Percentiles rank a stretch among this genome's conserved stretches.
phyloP scores from a whole-genome alignment of 2,329 filamentous ascomycete species.

The Trichoderma sp. region DNA sequence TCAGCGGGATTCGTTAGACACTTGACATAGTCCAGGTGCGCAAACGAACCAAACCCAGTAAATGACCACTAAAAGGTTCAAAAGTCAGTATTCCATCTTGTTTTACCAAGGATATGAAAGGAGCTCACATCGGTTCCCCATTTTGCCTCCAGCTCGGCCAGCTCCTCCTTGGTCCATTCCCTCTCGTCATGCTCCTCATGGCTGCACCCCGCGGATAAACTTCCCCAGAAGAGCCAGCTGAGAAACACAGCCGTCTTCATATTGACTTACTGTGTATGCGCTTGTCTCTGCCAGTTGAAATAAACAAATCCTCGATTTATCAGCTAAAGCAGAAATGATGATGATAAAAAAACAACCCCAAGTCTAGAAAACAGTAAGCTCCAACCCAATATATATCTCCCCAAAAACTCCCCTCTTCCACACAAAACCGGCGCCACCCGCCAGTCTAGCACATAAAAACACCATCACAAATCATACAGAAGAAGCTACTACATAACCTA shows the following conservation, averaged over 20 bases:
- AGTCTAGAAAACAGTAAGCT: neutral
- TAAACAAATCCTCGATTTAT: neutral
- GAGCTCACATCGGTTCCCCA: conserved; percentile 55
- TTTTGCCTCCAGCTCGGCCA: conserved; percentile 54
- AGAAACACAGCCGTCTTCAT: conserved; percentile 31
- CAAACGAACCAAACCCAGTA: conserved; percentile 72
- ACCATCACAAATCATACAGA: neutral
- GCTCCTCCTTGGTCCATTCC: conserved; percentile 49
- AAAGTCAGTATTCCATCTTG: neutral
- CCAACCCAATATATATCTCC: neutral
- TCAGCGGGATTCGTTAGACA: conserved; percentile 65
- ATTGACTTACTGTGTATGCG: neutral
- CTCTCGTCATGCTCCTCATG: conserved; percentile 36
- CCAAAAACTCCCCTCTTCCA: neutral
- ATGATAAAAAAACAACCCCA: neutral
- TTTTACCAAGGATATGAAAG: neutral
- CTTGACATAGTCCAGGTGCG: conserved; percentile 66
- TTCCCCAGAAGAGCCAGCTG: conserved; percentile 29
- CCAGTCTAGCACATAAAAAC: neutral
- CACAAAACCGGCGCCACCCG: neutral
- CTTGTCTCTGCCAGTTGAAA: neutral
- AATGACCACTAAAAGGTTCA: conserved; percentile 46
- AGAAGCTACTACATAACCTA: too few species aligned
- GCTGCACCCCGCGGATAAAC: conserved; percentile 30
- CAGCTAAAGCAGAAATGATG: neutral